phyloP scores from a whole-genome alignment of 352 stramenopile species.

The Globisporangium cystogenes region DNA sequence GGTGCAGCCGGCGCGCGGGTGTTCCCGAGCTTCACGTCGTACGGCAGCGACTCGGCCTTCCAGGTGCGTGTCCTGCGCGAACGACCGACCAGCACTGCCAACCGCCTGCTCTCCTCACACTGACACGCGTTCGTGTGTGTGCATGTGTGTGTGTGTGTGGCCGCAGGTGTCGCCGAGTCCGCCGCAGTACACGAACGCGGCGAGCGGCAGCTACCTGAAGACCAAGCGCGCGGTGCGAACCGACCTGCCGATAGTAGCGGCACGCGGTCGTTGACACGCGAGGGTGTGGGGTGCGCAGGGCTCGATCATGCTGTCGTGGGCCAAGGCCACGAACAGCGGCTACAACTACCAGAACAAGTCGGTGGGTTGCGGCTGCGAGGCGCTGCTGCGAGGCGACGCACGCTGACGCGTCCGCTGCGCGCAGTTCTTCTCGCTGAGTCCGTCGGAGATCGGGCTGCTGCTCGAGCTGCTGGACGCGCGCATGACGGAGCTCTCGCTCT shows the following conservation, averaged over 20 bases:
- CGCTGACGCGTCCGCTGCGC: background rate
- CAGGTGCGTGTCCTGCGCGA: slow-evolving; percentile 23
- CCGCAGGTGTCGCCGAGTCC: slow-evolving; percentile 50
- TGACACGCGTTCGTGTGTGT: background rate
- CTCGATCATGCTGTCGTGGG: slow-evolving; percentile 82
- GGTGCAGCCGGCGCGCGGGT: slow-evolving; percentile 44
- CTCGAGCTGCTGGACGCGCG: slow-evolving; percentile 72
- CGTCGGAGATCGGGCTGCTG: slow-evolving; percentile 69
- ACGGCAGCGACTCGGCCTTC: slow-evolving; percentile 70
- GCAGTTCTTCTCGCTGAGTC: slow-evolving; percentile 79
- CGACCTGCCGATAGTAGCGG: no score
- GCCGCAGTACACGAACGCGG: slow-evolving; percentile 51
- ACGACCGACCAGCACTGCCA: no score
- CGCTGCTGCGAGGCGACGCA: no score
- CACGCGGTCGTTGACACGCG: no score
- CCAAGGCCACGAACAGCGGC: slow-evolving; percentile 52
- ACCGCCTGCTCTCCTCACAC: background rate
- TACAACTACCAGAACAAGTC: slow-evolving; percentile 85
- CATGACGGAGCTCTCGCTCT: slow-evolving; percentile 56
- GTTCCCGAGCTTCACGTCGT: slow-evolving; percentile 72
- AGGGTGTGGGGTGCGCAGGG: slow-evolving; percentile 25
- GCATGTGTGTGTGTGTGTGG: background rate
- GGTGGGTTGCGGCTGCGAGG: slow-evolving; percentile 18
- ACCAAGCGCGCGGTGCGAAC: slow-evolving; percentile 60
- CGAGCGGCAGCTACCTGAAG: slow-evolving; percentile 69